phyloP scores from a whole-genome alignment of 805 yeast genomes.

The Yueomyces sinensis region DNA sequence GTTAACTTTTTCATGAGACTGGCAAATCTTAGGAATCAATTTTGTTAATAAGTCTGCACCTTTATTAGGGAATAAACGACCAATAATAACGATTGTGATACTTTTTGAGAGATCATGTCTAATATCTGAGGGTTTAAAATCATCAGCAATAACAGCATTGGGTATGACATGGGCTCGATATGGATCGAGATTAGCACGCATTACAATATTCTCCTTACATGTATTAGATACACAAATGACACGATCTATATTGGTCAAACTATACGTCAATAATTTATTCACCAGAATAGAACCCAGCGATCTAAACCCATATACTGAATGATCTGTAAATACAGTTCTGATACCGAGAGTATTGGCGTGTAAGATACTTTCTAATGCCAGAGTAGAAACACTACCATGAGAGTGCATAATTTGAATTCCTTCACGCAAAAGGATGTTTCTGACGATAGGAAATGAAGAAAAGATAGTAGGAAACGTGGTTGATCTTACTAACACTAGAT shows the following conservation, averaged over 20 bases:
- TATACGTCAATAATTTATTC: slow-evolving; percentile 73
- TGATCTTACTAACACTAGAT: slow-evolving; percentile 65
- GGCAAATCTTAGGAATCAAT: slow-evolving; percentile 73
- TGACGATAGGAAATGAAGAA: slow-evolving; percentile 68
- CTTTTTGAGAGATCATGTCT: slow-evolving; percentile 6
- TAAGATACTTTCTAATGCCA: slow-evolving; percentile 84
- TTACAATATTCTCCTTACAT: slow-evolving; percentile 88
- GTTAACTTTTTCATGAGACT: slow-evolving; percentile 44
- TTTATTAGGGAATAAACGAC: slow-evolving; percentile 87
- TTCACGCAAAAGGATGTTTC: slow-evolving; percentile 81
- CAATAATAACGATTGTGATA: slow-evolving; percentile 81
- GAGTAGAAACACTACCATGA: slow-evolving; percentile 77
- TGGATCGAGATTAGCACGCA: slow-evolving; percentile 77
- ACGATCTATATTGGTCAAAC: slow-evolving; percentile 77
- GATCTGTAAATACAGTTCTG: slow-evolving; percentile 88
- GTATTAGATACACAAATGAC: slow-evolving; percentile 95
- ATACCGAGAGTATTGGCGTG: slow-evolving; percentile 91
- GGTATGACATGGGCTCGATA: slow-evolving; percentile 78
- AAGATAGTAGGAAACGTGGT: slow-evolving; percentile 84
- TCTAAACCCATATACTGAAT: slow-evolving; percentile 88
- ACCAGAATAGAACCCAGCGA: slow-evolving; percentile 74
- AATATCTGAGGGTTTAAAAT: slow-evolving; percentile 42
- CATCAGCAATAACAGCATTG: slow-evolving; percentile 80
- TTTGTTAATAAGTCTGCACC: slow-evolving; percentile 86
- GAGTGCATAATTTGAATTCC: slow-evolving; percentile 84